These are phyloP conservation scores for Amaranthus cruentus DNA, from an alignment of 148 eudicot species.

Conservation along the genomic window DNA sequence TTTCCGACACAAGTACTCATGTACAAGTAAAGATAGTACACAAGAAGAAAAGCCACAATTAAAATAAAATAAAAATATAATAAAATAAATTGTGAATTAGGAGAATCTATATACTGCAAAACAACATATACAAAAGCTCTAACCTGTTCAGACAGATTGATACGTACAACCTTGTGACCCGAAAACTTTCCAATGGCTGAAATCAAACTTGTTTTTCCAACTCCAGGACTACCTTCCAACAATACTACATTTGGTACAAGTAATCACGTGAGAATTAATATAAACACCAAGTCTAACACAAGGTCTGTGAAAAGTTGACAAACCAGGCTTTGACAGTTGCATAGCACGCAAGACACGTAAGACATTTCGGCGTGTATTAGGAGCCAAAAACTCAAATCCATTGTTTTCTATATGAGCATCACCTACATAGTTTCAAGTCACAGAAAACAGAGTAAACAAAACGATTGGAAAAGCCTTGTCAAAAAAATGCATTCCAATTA, in stretches of 20 bases:
- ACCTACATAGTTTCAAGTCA: slow-evolving; percentile 35
- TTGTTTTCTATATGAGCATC: slow-evolving; percentile 32
- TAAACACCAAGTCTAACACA: neutral
- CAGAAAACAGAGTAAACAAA: neutral
- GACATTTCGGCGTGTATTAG: slow-evolving; percentile 84
- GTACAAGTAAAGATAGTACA: too few relatives aligned
- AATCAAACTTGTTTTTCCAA: slow-evolving; percentile 93
- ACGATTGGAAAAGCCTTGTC: neutral
- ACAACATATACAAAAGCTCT: neutral
- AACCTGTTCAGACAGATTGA: slow-evolving; percentile 97
- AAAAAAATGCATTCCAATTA: slow-evolving; percentile 3
- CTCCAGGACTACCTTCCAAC: slow-evolving; percentile 99
- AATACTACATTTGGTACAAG: slow-evolving; percentile 45
- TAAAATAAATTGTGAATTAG: neutral
- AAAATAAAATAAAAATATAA: too few relatives aligned
- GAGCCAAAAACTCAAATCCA: slow-evolving; percentile 90
- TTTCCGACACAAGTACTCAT: too few relatives aligned
- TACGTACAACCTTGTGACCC: slow-evolving; percentile 85
- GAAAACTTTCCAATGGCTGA: slow-evolving; percentile 78
- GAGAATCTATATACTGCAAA: neutral
- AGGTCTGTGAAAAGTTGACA: neutral
- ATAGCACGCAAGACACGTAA: slow-evolving; percentile 84
- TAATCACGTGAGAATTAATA: slow-evolving; percentile 17
- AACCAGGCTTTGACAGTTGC: slow-evolving; percentile 94
- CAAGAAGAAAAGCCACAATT: too few relatives aligned